These are phyloP conservation scores for Pythium insidiosum DNA, from an alignment of 352 stramenopile species.

Conservation along the genomic window DNA sequence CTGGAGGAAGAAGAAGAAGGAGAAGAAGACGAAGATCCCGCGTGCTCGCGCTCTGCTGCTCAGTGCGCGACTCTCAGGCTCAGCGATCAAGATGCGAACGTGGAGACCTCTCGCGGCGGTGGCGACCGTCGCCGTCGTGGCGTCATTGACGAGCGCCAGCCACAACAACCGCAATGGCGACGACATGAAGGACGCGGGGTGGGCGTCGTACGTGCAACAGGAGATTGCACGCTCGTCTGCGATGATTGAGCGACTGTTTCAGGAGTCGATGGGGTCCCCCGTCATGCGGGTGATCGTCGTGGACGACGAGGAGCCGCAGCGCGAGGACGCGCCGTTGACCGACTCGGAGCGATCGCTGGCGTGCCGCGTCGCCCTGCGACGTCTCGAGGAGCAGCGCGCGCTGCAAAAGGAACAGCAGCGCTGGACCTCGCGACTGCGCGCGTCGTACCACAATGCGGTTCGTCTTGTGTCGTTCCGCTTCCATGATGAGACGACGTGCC, in stretches of 20 bases:
- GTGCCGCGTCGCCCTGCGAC: slow-evolving; percentile 36
- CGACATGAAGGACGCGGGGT: too few species aligned
- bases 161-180: slow-evolving; percentile 1
- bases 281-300: slow-evolving; percentile 1
- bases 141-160: neutral
- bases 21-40: neutral
- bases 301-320: neutral
- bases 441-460: slow-evolving; percentile 30
- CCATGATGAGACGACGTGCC: slow-evolving; percentile 37
- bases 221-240: slow-evolving; percentile 31
- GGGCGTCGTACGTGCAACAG: slow-evolving; percentile 24
- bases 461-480: slow-evolving; percentile 31
- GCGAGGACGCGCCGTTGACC: neutral
- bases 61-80: too few species aligned
- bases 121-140: neutral
- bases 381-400: slow-evolving; percentile 34
- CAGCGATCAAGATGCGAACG: slow-evolving; percentile 12
- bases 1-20: neutral
- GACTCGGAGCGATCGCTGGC: slow-evolving; percentile 22
- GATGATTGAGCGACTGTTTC: slow-evolving; percentile 31
- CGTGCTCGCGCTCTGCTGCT: too few species aligned
- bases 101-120: slow-evolving; percentile 2
- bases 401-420: slow-evolving; percentile 19
- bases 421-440: slow-evolving; percentile 23
- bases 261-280: slow-evolving; percentile 8